Evolutionary conservation across 2,329 filamentous ascomycete genomes (phyloP).

Genomic region (Trichophyton mentagrophytes): DNA sequence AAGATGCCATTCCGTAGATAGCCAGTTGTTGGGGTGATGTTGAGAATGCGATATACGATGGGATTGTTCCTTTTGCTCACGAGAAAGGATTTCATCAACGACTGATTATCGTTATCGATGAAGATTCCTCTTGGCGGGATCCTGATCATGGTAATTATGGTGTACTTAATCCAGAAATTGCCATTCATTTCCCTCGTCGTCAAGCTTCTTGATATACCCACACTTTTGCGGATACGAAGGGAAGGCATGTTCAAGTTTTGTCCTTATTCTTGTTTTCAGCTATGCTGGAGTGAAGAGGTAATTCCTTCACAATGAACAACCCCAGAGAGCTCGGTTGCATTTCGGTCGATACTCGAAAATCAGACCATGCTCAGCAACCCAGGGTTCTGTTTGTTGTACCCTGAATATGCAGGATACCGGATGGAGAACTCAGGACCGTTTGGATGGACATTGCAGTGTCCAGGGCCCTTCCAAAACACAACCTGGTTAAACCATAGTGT

Average conservation of each 20-base stretch:
- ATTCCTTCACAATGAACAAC: background rate
- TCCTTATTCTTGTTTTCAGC: background rate
- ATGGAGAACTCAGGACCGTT: background rate
- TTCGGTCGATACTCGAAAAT: background rate
- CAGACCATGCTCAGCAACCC: background rate
- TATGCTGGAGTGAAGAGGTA: background rate
- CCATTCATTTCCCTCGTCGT: background rate
- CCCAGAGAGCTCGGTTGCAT: background rate
- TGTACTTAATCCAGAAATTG: no score
- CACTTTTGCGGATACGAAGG: background rate
- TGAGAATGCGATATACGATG: background rate
- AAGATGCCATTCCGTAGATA: background rate
- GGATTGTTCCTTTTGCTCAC: background rate
- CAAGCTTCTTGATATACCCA: background rate
- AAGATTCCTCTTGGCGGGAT: background rate
- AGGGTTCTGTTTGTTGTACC: background rate
- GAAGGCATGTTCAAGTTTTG: background rate
- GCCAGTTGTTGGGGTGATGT: background rate
- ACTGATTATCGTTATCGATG: background rate
- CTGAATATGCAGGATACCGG: background rate
- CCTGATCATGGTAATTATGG: background rate
- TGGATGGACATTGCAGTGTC: background rate
- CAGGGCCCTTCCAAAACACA: background rate
- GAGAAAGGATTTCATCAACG: background rate
- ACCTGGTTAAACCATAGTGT: background rate